These are phyloP conservation scores for Elaeis oleifera DNA, from an alignment of 202 grass and related monocot genomes.

Conservation along the genomic window DNA sequence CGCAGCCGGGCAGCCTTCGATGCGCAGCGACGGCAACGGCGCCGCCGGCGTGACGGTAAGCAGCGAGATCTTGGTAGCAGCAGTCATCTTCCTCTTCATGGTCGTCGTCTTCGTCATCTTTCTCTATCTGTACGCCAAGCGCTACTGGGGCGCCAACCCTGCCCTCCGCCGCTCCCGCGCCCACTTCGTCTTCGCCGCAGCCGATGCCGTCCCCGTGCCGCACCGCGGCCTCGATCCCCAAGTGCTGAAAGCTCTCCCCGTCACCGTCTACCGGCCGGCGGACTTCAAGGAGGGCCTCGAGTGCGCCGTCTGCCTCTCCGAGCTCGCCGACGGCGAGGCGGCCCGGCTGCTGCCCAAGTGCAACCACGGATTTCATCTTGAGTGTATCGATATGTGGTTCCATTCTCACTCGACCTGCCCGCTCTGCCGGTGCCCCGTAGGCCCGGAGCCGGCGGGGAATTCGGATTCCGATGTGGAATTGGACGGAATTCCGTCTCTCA, in stretches of 20 bases:
- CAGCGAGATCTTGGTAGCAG: constrained; percentile 1
- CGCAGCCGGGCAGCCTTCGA: no score
- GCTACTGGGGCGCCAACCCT: not conserved
- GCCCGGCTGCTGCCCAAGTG: constrained; percentile 18
- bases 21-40: no score
- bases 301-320: constrained; percentile 21
- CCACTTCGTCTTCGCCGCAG: not conserved
- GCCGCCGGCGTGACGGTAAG: not conserved
- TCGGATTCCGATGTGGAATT: not conserved
- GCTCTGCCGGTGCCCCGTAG: constrained; percentile 13
- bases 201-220: not conserved
- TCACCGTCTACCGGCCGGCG: constrained; percentile 5
- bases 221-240: constrained; percentile 6
- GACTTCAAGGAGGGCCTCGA: constrained; percentile 16
- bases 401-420: constrained; percentile 16
- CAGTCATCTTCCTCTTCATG: constrained; percentile 9
- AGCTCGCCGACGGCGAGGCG: constrained; percentile 10
- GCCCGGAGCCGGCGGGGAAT: not conserved
- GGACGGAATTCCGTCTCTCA: no score
- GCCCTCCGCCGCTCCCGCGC: not conserved
- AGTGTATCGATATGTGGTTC: constrained; percentile 22
- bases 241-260: constrained; percentile 1
- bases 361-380: constrained; percentile 12
- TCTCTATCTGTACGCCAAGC: constrained; percentile 4
- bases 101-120: constrained; percentile 11